phyloP scores from a whole-genome alignment of 2,329 filamentous ascomycete genomes.

The Fusarium oligoseptatum region DNA sequence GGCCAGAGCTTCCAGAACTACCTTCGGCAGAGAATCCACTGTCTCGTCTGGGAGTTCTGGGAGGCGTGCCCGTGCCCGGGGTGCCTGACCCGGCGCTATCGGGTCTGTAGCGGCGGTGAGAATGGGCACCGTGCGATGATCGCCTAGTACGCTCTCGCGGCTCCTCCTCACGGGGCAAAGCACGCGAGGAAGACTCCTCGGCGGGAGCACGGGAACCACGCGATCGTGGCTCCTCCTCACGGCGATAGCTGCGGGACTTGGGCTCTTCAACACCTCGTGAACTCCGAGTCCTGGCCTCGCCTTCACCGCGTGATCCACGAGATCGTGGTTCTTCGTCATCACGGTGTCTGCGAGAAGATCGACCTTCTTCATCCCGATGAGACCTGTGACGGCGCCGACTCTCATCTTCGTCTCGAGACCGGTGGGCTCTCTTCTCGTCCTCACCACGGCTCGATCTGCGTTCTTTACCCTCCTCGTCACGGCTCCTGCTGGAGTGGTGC shows the following conservation, averaged over 20 bases:
- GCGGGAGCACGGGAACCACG: conserved; percentile 23
- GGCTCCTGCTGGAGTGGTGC: conserved; percentile 48
- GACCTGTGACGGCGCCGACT: conserved; percentile 44
- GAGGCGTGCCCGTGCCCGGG: conserved; percentile 51
- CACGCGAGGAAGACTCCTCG: conserved; percentile 28
- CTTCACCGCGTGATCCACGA: conserved; percentile 33
- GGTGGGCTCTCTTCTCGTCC: conserved; percentile 42
- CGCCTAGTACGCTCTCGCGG: conserved; percentile 33
- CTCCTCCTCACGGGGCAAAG: conserved; percentile 37
- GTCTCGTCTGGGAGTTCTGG: conserved; percentile 60
- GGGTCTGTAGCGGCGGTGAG: conserved; percentile 54
- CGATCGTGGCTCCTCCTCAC: conserved; percentile 38
- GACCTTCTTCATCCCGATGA: conserved; percentile 38
- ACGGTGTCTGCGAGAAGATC: conserved; percentile 33
- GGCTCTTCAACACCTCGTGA: conserved; percentile 33
- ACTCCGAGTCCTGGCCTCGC: conserved; percentile 26
- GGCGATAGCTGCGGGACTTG: conserved; percentile 28
- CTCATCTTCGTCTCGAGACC: conserved; percentile 44
- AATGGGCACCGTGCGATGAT: conserved; percentile 46
- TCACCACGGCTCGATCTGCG: conserved; percentile 37
- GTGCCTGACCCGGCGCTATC: conserved; percentile 54
- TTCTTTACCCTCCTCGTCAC: conserved; percentile 50
- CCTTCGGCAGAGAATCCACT: conserved; percentile 60
- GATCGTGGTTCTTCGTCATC: conserved; percentile 34
- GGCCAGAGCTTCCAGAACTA: conserved; percentile 51